Evolutionary conservation across 495 filamentous ascomycete species (phyloP), one percentile per base, ranked within the genome.

Genomic region (Penicilliopsis zonata): DNA sequence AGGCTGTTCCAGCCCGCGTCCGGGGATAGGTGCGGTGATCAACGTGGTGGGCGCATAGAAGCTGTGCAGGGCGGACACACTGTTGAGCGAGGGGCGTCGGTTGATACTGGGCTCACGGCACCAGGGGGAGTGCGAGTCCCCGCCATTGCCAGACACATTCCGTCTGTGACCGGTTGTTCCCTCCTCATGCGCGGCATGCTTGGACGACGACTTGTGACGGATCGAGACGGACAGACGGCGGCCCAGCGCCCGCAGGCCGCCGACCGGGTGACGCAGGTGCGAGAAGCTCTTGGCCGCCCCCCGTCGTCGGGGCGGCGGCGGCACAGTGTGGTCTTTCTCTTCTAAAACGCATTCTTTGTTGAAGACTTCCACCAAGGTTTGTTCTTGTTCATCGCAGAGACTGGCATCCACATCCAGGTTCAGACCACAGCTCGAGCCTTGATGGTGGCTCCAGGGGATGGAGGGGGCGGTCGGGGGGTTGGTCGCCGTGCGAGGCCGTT

Each of bases 241-340:
- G 20, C 59, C 59, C 8, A 67, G 45, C 6, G 61, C 60, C 19
- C 56, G 59, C 28, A 67, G 36, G 1, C 62, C 62, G 34, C 63
- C 60, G 31, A 67, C 53, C 4, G 59, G 55, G 31, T 66, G 59
- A 27, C 57, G 56, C 19, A 67, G 35, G 14, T 44, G 59, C 9
- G 64, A 69, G 41, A 67, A 69, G 44, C 61, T 65, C 35, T 61
- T 64, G 22, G 60, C 48, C 16, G 42, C 36, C 18, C 58, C 59
- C 16, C 53, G 58, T 9, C 59, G n/a, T 49, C n/a, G 49, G 56
- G 13, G 45, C 42, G 2, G 50, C 46, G 17, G 53, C 49, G 7
- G 55, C 48, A 19, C 59, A 58, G 13, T n/a, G n/a, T 50, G 46
- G 25, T 51, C 52, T 28, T 51, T 52, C 5, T 61, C 58, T 34